Evolutionary conservation across 1,284 basidiomycete genomes (phyloP).

Genomic region (Porodaedalea pini): DNA sequence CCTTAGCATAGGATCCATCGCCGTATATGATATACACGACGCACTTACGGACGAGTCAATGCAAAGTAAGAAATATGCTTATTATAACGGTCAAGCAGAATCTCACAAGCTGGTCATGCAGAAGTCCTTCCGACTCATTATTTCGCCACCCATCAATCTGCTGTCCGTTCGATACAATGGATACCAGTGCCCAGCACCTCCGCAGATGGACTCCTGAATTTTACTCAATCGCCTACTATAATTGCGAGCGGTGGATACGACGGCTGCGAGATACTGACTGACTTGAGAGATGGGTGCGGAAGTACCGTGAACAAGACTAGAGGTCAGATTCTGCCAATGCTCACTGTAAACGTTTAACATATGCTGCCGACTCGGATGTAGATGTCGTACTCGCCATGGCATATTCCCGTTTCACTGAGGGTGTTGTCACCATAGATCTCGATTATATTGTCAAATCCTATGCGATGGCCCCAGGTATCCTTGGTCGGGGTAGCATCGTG

Average conservation of each 20-base stretch:
- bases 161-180: constrained; percentile 72
- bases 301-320: constrained; percentile 72
- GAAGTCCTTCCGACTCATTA: constrained; percentile 67
- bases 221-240: constrained; percentile 61
- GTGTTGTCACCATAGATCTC: constrained; percentile 70
- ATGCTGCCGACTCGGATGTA: too few relatives aligned
- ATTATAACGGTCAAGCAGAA: not conserved
- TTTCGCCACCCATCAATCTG: constrained; percentile 71
- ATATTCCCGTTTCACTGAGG: constrained; percentile 62
- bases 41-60: not conserved
- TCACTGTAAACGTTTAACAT: not conserved
- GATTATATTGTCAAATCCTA: constrained; percentile 75
- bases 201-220: constrained; percentile 41
- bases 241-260: constrained; percentile 77
- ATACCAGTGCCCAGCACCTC: constrained; percentile 59
- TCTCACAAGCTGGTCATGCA: constrained; percentile 30
- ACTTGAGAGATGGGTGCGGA: constrained; percentile 64
- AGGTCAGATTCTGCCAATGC: constrained; percentile 38
- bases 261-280: constrained; percentile 68
- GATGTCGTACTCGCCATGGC: constrained; percentile 67
- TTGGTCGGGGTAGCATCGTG: constrained; percentile 69
- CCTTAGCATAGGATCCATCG: constrained; percentile 57
- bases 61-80: not conserved
- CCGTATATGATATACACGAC: constrained; percentile 64
- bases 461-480: constrained; percentile 63